Evolutionary conservation across 176 grass and related monocot species (phyloP), one percentile per base, ranked within the genome.

Genomic region (Lolium rigidum): DNA sequence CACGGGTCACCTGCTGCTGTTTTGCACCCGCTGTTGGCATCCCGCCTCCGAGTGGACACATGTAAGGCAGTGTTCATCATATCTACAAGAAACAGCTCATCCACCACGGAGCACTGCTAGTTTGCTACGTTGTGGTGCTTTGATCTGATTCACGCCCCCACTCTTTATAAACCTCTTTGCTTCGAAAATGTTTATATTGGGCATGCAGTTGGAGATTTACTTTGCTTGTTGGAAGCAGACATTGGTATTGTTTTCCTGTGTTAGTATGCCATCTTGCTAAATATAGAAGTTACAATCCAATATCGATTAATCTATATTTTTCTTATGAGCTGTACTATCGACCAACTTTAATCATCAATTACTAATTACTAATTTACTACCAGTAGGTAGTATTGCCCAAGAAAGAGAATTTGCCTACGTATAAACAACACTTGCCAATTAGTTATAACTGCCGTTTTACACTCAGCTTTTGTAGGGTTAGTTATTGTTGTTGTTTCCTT

Each of bases 191-290:
- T 99, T 63, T 96, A 95, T 77, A 95, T 77, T 41, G 94, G 94
- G 21, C 92, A 94, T 62, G 91, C 94, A 1, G 83, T 96, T 68
- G 94, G 94, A 84, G 94, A 96, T 88, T 88, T 99, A 82, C 86
- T 96, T 18, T 96, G 97, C 81, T 89, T 43, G 41, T 43, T 43
- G 41, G 41, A 43, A 43, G 41, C 41, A 43, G 41, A 43, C 41
- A 7, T 43, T 43, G 41, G 41, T 43, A 43, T 43, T 43, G 41
- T 43, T 7, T 7, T 43, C 6, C 41, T 43, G 41, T 43, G 41
- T 43, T 35, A 35, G 31, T 35, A 35, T 35, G 31, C 2, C 41
- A 43, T 43, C 41, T 43, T 43, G 41, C 7, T 43, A 43, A 43
- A 5, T 43, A 3, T 52, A 52, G 50, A 54, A 54, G 51, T 16